Base-by-base conservation (phyloP, 1,284 basidiomycete genomes). In the Caloboletus firmus region DNA sequence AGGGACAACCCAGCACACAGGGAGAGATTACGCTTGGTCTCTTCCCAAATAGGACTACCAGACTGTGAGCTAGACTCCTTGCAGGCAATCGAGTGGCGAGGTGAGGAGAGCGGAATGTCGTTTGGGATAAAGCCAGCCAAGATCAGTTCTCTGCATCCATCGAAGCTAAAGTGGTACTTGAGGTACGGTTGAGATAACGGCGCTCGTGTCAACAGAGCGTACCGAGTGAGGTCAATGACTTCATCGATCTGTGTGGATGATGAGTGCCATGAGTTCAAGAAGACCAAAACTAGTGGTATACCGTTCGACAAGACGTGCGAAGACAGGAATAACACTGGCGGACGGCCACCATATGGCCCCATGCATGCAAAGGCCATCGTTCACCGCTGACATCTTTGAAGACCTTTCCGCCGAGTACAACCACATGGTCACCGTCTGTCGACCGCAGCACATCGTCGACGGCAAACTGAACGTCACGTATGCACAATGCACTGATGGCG, bases 331-430 rank as follows among this genome's bases (percentile, higher is more conserved):
- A 72, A 42, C 70, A 70, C 18, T 43, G 47, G 34, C 60, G 60
- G 35, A 72, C 49, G 28, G 62, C 62, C 46, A 60, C 63, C 61
- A 72, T 61, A 42, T 72, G 70, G 8, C 68, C 67, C 71, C 71
- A 71, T 10, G 66, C 70, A 32, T 67, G 69, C 47, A 72, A 61
- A 22, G 71, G 67, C 62, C 66, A 70, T 22, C 55, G 45, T 50
- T 58, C 56, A n/a, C 56, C 57, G 20, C 70, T 68, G 31, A 52
- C n/a, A 34, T 63, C 42, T 39, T 71, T 70, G 51, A 72, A 72
- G 22, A 73, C 58, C 39, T 60, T 70, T 20, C 67, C 71, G 2
- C 70, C 69, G 10, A 71, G 62, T 28, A 72, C 59, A 10, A 59
- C 43, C 17, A 70, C 55, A 24, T 64, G 59, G 12, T 71, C 69